These are phyloP conservation scores for Calonectria leucothoes DNA, from an alignment of 2,329 filamentous ascomycete species.

Conservation along the genomic window DNA sequence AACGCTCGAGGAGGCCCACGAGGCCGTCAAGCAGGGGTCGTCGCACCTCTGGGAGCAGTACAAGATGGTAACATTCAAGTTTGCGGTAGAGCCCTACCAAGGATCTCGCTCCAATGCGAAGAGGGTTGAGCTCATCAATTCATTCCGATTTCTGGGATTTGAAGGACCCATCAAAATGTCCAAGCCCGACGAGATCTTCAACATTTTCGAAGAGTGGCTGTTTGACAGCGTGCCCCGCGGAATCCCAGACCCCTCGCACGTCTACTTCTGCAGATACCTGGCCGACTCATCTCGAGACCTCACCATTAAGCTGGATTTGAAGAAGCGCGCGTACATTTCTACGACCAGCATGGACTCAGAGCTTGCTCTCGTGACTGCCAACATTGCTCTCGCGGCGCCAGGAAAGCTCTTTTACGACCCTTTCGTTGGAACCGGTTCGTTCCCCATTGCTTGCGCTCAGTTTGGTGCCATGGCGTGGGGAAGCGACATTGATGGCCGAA, in stretches of 20 bases:
- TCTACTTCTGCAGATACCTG: slow-evolving; percentile 81
- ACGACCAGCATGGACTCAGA: slow-evolving; percentile 99
- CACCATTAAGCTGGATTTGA: slow-evolving; percentile 83
- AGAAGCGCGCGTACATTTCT: slow-evolving; percentile 92
- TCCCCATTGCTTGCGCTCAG: slow-evolving; percentile 89
- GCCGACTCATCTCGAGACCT: slow-evolving; percentile 74
- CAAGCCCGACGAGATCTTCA: slow-evolving; percentile 79
- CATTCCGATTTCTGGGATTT: slow-evolving; percentile 83
- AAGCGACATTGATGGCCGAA: slow-evolving; percentile 93
- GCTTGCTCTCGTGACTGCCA: slow-evolving; percentile 89
- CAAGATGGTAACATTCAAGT: slow-evolving; percentile 78
- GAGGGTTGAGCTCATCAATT: slow-evolving; percentile 82
- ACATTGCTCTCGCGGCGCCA: slow-evolving; percentile 84
- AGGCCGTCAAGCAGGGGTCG: slow-evolving; percentile 69
- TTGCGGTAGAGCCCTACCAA: slow-evolving; percentile 85
- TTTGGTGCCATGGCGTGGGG: slow-evolving; percentile 88
- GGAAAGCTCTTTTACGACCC: slow-evolving; percentile 94
- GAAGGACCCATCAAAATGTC: slow-evolving; percentile 82
- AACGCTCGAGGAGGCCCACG: slow-evolving; percentile 76
- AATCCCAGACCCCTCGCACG: slow-evolving; percentile 63
- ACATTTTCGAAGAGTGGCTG: slow-evolving; percentile 85
- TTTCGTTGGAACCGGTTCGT: slow-evolving; percentile 95
- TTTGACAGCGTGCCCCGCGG: slow-evolving; percentile 61
- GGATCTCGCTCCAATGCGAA: slow-evolving; percentile 73
- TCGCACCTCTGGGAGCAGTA: slow-evolving; percentile 76